A percentile compares a stretch with the other conserved stretches of the same genome.
Evolutionary conservation across 441 rosid genomes (phyloP).

Genomic region (Croton laevigatus): DNA sequence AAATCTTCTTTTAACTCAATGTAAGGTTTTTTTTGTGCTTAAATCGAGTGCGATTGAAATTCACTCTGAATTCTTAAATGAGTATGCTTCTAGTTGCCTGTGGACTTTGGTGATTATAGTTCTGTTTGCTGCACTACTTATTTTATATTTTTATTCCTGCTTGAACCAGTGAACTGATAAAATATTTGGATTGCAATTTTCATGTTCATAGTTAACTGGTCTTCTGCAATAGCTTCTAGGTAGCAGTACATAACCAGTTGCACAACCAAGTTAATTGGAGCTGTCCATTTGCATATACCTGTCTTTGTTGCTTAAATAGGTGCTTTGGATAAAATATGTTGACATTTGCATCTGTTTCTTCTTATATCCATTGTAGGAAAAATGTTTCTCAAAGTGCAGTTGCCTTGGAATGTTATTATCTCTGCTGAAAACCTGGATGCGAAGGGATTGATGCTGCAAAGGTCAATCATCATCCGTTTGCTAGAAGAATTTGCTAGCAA

Average conservation of each 20-base stretch:
- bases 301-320: no score
- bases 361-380: constrained; percentile 25
- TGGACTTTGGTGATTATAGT: neutral
- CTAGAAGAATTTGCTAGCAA: constrained; percentile 59
- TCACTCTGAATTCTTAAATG: neutral
- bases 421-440: constrained; percentile 61
- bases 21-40: neutral
- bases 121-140: neutral
- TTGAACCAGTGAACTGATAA: neutral
- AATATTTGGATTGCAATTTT: neutral
- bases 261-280: neutral
- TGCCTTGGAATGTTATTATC: constrained; percentile 78
- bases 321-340: no score
- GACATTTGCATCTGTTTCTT: constrained; percentile 10
- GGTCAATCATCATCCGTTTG: constrained; percentile 52
- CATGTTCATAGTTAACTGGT: neutral
- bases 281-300: neutral
- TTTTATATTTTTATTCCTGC: neutral
- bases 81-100: neutral
- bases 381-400: constrained; percentile 67
- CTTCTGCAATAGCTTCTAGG: neutral
- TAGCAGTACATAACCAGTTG: neutral
- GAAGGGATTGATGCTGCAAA: constrained; percentile 63
- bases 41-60: neutral
- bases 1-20: neutral